phyloP scores from a whole-genome alignment of 2,329 filamentous ascomycete species.

The Colletotrichum horii region DNA sequence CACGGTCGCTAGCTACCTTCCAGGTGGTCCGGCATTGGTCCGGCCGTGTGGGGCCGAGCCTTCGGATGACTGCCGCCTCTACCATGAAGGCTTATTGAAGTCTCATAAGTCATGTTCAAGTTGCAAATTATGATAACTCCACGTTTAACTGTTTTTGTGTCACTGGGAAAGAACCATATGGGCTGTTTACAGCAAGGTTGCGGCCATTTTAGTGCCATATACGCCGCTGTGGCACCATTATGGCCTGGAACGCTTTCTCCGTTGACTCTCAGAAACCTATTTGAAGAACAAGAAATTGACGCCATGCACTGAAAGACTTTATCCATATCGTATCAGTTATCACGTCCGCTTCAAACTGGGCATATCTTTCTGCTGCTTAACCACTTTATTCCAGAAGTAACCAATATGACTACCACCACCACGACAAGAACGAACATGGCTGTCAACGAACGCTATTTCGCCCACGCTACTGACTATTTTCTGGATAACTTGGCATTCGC shows the following conservation, averaged over 20 bases:
- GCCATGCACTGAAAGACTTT: neutral
- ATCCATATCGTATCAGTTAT: fast-evolving
- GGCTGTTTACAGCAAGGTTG: neutral
- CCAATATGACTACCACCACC: neutral
- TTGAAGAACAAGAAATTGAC: neutral
- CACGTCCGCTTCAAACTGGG: neutral
- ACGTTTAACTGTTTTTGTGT: neutral
- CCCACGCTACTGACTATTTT: neutral
- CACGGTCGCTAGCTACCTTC: neutral
- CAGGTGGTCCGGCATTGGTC: neutral
- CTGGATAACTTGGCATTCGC: neutral
- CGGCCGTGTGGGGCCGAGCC: neutral
- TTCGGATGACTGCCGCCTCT: neutral
- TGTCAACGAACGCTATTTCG: neutral
- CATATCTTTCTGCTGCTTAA: neutral
- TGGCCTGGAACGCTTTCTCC: neutral
- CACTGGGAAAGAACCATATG: neutral
- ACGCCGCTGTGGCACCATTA: neutral
- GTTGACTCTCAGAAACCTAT: neutral
- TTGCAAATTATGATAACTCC: neutral
- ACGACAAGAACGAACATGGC: neutral
- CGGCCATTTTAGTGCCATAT: neutral
- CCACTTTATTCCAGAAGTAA: neutral
- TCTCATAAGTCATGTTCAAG: neutral
- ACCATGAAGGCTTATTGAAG: neutral